Evolutionary conservation across 441 rosid species (phyloP).

Genomic region (Erodium trifolium): DNA sequence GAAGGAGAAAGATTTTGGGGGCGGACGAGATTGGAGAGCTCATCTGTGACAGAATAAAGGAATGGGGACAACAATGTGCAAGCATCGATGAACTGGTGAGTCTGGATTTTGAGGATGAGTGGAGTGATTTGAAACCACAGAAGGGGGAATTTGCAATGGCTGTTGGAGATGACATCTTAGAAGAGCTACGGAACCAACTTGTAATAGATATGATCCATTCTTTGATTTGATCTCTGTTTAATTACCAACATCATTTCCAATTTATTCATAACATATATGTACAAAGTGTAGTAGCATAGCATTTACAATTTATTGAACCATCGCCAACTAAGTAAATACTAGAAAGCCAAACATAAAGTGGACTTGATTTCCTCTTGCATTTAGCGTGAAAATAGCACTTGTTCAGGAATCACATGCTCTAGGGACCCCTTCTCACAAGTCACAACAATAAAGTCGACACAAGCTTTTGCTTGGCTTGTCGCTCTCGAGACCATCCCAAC

Average conservation of each 20-base stretch:
- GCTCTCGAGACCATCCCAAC: no score
- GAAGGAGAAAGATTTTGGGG: neutral
- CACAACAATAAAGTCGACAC: no score
- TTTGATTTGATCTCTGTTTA: neutral
- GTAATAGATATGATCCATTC: conserved; percentile 24
- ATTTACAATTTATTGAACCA: neutral
- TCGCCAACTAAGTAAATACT: neutral
- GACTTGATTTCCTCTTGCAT: neutral
- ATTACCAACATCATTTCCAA: neutral
- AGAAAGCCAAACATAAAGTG: neutral
- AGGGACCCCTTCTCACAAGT: neutral
- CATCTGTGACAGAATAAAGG: conserved; percentile 21
- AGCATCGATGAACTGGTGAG: conserved; percentile 19
- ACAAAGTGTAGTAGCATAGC: neutral
- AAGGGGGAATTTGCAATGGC: conserved; percentile 23
- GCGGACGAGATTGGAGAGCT: conserved; percentile 17
- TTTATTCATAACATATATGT: conserved; percentile 5
- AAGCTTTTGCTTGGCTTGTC: no score
- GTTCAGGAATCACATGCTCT: conserved; percentile 2
- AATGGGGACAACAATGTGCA: conserved; percentile 23
- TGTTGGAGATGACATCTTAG: conserved; percentile 36
- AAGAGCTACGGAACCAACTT: conserved; percentile 29
- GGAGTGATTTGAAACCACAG: conserved; percentile 25
- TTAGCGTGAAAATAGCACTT: conserved; percentile 1
- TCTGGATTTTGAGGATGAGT: conserved; percentile 29